Conservation (phyloP, 768 basidiomycete species). For the Tricholoma furcatifolium region DNA sequence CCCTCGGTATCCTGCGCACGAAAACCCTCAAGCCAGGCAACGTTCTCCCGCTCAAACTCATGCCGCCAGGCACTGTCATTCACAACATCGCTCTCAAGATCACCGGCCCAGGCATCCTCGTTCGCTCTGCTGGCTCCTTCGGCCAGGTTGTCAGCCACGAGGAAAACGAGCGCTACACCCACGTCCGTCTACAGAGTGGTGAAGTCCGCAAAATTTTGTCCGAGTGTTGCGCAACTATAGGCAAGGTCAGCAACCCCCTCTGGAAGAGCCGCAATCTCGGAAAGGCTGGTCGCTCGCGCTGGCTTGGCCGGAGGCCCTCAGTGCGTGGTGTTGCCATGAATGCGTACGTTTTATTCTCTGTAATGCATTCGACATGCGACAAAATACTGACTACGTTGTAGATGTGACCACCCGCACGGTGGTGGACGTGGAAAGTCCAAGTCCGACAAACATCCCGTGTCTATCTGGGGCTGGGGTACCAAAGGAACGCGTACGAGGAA, state of each 20-base stretch:
- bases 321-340: slow-evolving; percentile 98
- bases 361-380: not conserved
- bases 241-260: slow-evolving; percentile 86
- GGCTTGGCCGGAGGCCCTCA: slow-evolving; percentile 81
- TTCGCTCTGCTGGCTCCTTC: slow-evolving; percentile 86
- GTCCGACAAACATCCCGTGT: slow-evolving; percentile 91
- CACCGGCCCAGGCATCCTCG: slow-evolving; percentile 74
- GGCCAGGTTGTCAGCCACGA: slow-evolving; percentile 82
- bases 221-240: slow-evolving; percentile 85
- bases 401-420: slow-evolving; percentile 91
- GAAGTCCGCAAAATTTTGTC: slow-evolving; percentile 86
- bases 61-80: slow-evolving; percentile 89
- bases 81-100: slow-evolving; percentile 83
- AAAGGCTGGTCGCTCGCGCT: slow-evolving; percentile 87
- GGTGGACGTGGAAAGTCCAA: slow-evolving; percentile 98
- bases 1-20: slow-evolving; percentile 81
- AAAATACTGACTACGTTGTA: slow-evolving; percentile 25
- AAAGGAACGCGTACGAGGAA: slow-evolving; percentile 93
- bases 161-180: slow-evolving; percentile 67
- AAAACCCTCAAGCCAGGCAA: slow-evolving; percentile 88
- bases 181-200: slow-evolving; percentile 86
- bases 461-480: slow-evolving; percentile 90
- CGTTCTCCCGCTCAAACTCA: slow-evolving; percentile 86
- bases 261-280: slow-evolving; percentile 85
- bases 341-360: slow-evolving; percentile 54